Evolutionary conservation across 176 grass and related monocot species (phyloP), one percentile per base, ranked within the genome.

Genomic region (Thalia dealbata): DNA sequence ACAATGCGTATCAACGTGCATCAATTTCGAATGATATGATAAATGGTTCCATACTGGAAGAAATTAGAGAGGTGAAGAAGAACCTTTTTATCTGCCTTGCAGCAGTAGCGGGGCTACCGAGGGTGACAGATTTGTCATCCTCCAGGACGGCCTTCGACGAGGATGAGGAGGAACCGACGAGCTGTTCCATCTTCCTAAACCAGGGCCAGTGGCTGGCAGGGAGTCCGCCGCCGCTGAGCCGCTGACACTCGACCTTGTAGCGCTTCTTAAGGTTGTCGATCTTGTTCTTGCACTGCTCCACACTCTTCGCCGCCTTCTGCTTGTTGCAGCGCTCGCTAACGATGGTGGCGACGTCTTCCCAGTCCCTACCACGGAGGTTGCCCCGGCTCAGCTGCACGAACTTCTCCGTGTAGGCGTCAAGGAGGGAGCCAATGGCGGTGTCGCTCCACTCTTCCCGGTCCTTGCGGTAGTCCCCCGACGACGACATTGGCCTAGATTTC

Each of bases 271-370:
- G 88, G 65, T 99, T 99, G 60, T 99, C 95, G 55, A 99, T 95
- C 85, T 99, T 99, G 80, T 99, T 99, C 83, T 99, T 99, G 46
- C 95, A 95, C 73, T 99, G 90, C 77, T 99, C 95, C 16, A 99
- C 90, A 50, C 83, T 99, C 83, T 99, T 99, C 38, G 69, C 75
- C 14, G 55, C 51, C 42, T 73, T 78, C 75, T 67, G 60, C 66
- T 61, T 52, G 64, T 80, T 26, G 52, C 76, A 64, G 29, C 65
- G 71, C 3, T 92, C 90, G 25, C 83, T 92, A 25, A 92, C 90
- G 42, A 75, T 67, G 69, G 63, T 77, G 25, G 90, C 90, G 28
- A 92, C 90, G 76, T 92, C 90, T 73, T 92, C 90, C 90, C 90
- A 99, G 52, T 99, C 95, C 67, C 95, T 75, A 5, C 90, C 95